phyloP scores from a whole-genome alignment of 352 stramenopile species.

The Globisporangium radiosum region DNA sequence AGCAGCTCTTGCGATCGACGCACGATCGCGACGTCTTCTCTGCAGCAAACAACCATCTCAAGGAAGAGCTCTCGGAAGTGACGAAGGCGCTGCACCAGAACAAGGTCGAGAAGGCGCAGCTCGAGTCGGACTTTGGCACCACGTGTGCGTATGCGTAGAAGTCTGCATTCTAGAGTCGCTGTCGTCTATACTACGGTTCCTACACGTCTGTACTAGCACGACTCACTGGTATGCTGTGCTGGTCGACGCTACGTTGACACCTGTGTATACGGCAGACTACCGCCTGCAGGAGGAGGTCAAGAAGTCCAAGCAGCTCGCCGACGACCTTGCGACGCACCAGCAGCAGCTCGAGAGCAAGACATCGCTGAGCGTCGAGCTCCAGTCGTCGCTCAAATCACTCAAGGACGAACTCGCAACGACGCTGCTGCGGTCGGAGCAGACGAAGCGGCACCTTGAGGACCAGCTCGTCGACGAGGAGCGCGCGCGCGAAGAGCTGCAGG shows the following conservation, averaged over 20 bases:
- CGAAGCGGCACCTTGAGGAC: conserved; percentile 72
- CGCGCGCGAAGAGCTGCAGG: conserved; percentile 57
- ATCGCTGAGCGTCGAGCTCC: conserved; percentile 41
- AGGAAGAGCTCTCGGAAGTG: conserved; percentile 63
- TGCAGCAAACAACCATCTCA: conserved; percentile 68
- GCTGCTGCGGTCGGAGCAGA: conserved; percentile 56
- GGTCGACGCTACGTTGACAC: not conserved
- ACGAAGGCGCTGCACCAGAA: conserved; percentile 54
- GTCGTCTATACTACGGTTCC: not conserved
- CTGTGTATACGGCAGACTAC: conserved; percentile 22
- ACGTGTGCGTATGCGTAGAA: conserved; percentile 29
- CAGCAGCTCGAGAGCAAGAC: conserved; percentile 39
- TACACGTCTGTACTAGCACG: not conserved
- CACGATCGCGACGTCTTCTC: conserved; percentile 74
- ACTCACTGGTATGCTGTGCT: too few relatives aligned
- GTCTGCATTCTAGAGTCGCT: not conserved
- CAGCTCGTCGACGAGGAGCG: conserved; percentile 73
- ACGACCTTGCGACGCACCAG: conserved; percentile 36
- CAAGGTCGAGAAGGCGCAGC: conserved; percentile 64
- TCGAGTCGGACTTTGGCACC: conserved; percentile 64
- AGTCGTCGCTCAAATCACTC: conserved; percentile 46
- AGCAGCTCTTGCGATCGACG: conserved; percentile 60
- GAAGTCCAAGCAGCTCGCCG: conserved; percentile 33
- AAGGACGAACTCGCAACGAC: conserved; percentile 58
- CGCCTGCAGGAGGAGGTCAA: conserved; percentile 68